Base-by-base conservation (phyloP, 1,284 basidiomycete genomes). In the Ganoderma resinaceum region DNA sequence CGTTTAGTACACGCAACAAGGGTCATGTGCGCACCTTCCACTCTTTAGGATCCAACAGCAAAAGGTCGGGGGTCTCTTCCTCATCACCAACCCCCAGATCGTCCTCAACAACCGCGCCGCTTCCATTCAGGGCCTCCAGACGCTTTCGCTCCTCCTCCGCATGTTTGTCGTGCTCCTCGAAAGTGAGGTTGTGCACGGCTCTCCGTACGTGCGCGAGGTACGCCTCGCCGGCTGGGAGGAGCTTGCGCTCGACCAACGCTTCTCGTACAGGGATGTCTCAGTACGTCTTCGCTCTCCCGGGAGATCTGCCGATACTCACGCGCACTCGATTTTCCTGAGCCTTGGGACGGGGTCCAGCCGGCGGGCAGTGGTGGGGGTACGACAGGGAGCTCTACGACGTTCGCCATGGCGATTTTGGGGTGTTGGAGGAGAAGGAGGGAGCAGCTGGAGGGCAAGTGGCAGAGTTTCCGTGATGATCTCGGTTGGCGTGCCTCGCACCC, bases 1-100 rank as follows among this genome's bases (percentile, higher is more conserved):
- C 3, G 43, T 29, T 20, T 33, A 53, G 9, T 26, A 31, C 53
- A 33, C 62, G 29, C 14, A 31, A 18, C 12, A 26, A 38, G 3
- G 16, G 23, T 11, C 40, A 33, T n/a, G 18, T 26, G 78, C 83
- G 58, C 73, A 94, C 93, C 88, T 99, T 99, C 97, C 97, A 99
- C 80, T 98, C 96, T 82, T 98, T 99, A 20, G 97, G 95, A 84
- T 99, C 98, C 23, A 91, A 84, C 38, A 84, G 81, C 59, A 97
- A 82, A 61, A 97, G 78, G 33, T 92, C 91, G 12, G 86, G 84
- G 42, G 87, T 82, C 84, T 99, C 98, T 70, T 91, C 85, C 82
- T 99, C 98, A 70, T 97, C 95, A 6, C 96, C 96, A 9, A 99
- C 92, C 58, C 96, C 96, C 23, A 93, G 89, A 82, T 98, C 96